Base-by-base conservation (phyloP, 176 grass and related monocot genomes). In the Hsuehochloa calcarea region DNA sequence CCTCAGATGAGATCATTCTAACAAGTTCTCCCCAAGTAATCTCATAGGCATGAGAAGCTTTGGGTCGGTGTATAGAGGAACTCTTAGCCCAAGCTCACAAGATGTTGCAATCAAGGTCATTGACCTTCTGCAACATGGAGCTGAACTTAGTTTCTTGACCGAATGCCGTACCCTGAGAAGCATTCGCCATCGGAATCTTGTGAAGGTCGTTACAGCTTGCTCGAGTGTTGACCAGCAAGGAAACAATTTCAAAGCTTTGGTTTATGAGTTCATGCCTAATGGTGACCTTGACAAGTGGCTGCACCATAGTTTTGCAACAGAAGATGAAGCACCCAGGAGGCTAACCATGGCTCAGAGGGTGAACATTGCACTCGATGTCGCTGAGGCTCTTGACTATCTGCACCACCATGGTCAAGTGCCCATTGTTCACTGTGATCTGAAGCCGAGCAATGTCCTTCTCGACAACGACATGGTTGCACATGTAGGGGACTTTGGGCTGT, bases 191-290 rank as follows among this genome's bases (percentile, higher is more conserved):
- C 77, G 78, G 1, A 87, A 87, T 81, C 77, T 87, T 44, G 70
- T 82, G 3, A 72, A 74, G 66, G 52, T 76, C 27, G 46, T 82
- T 39, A 87, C 85, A 41, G 27, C 56, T 4, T 87, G 85, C 40
- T 82, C 58, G 19, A 82, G 55, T 14, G 46, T 75, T 31, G 78
- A 87, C 43, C 41, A 5, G 19, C 15, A 27, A 26, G 85, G 85
- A 6, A 34, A 82, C 60, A 78, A 87, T 75, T 87, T 87, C n/a
- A 87, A 85, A 41, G 70, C 82, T 63, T 38, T 85, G 47, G 82
- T 85, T 4, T 75, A 75, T 16, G 82, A 76, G 4, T 85, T 75
- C 82, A 85, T 85, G 82, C 82, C 82, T 22, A 74, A 77, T 34
- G 56, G 70, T 22, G 80, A 54, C 62, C 52, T 87, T 10, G 64